These are phyloP conservation scores for Leucaena leucocephala DNA, from an alignment of 306 rosid species.

Conservation along the genomic window DNA sequence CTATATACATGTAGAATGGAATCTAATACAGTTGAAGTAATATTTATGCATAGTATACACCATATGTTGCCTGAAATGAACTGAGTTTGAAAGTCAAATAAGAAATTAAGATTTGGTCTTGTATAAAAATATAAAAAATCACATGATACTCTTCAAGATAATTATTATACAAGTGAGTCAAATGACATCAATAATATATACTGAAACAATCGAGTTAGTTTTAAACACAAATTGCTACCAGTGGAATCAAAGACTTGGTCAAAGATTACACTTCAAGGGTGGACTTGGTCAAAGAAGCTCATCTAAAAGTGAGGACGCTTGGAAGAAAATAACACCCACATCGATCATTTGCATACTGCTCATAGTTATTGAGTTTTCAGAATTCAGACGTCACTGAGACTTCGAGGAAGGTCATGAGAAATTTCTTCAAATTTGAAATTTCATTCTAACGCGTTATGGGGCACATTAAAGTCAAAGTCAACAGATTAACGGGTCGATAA, in stretches of 20 bases:
- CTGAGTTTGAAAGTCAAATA: background rate
- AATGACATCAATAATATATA: no score
- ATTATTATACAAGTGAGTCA: background rate
- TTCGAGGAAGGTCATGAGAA: background rate
- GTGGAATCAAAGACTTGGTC: background rate
- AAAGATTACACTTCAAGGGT: no score
- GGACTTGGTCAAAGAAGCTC: background rate
- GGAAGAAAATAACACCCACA: background rate
- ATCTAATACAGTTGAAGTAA: background rate
- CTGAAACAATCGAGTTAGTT: background rate
- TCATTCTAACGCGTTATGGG: background rate
- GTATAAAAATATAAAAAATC: no score
- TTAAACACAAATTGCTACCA: background rate
- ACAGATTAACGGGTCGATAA: background rate
- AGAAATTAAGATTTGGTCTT: no score
- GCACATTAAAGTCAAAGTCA: background rate
- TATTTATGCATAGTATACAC: no score
- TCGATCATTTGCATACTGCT: no score
- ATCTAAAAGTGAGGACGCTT: background rate
- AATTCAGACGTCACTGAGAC: background rate
- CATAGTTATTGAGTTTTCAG: no score
- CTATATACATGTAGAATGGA: no score
- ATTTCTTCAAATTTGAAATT: background rate
- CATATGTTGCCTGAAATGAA: background rate
- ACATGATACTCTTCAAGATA: background rate